Evolutionary conservation across 805 yeast genomes (phyloP), one percentile per base, ranked within the genome.

Genomic region (Ogataea neopini): DNA sequence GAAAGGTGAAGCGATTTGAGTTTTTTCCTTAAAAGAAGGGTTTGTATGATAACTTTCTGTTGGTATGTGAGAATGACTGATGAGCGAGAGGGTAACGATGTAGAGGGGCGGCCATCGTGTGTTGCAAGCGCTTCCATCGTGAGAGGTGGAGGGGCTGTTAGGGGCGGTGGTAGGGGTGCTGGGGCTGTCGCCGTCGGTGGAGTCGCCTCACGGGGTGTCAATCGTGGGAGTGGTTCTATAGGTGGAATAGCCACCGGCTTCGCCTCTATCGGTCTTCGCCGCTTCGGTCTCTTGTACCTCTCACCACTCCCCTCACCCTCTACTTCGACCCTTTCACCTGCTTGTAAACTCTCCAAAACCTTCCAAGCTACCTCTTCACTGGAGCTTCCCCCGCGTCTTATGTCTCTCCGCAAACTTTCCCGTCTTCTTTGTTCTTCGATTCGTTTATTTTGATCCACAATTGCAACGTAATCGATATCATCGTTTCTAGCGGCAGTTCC

Each of bases 41-140:
- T 70, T 59, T 86, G 94, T 13, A 87, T 75, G 28, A 68, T 64
- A 15, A 68, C 59, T 57, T 87, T 86, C 51, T 80, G 81, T 13
- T 72, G 74, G 34, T 62, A 52, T 18, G 47, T 25, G 19, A 55
- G 47, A 7, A 28, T 26, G n/a, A 35, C 35, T 6, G 55, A 30
- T 22, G 32, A 14, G 33, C 39, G 38, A 2, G n/a, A n/a, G n/a
- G n/a, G n/a, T n/a, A n/a, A n/a, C n/a, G 18, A 29, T 13, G 29
- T 5, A 20, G 45, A 11, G 19, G 29, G 7, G 17, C 32, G 20
- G 46, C 45, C 33, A 26, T 55, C 48, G 40, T 57, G 61, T 15
- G 19, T 17, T 18, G 47, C 43, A 19, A 59, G 47, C n/a, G 61
- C 58, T 14, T 51, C 59, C 30, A 44, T 25, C 1, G 63, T 57